Conservation (phyloP, 1,284 basidiomycete genomes). For the Salmacisia buchloeana region DNA sequence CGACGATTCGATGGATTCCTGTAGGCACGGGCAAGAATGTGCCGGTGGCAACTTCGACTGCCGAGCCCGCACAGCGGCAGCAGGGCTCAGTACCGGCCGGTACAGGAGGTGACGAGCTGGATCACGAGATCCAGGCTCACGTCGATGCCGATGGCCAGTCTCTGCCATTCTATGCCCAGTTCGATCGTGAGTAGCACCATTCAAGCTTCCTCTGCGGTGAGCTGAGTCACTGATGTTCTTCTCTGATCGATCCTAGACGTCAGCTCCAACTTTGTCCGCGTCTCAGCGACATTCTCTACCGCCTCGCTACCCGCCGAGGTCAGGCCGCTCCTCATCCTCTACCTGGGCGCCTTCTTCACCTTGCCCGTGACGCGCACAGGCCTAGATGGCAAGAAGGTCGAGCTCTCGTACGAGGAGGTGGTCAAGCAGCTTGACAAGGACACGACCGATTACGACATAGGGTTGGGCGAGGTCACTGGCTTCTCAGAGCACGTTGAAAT, state of each 20-base stretch:
- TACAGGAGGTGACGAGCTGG: slow-evolving; percentile 31
- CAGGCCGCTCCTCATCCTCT: slow-evolving; percentile 67
- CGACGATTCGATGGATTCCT: slow-evolving; percentile 88
- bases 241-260: slow-evolving; percentile 18
- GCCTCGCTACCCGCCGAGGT: slow-evolving; percentile 37
- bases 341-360: slow-evolving; percentile 80
- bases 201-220: neutral
- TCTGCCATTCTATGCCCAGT: slow-evolving; percentile 86
- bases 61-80: slow-evolving; percentile 9
- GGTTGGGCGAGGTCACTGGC: slow-evolving; percentile 63
- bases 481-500: slow-evolving; percentile 67
- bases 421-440: slow-evolving; percentile 83
- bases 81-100: slow-evolving; percentile 46
- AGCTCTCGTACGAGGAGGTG: slow-evolving; percentile 78
- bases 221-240: neutral
- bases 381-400: slow-evolving; percentile 57
- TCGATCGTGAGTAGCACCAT: slow-evolving; percentile 54
- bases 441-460: slow-evolving; percentile 78
- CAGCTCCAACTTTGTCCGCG: slow-evolving; percentile 74
- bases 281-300: slow-evolving; percentile 68
- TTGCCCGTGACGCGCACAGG: slow-evolving; percentile 70
- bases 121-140: slow-evolving; percentile 59
- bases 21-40: slow-evolving; percentile 62
- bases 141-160: slow-evolving; percentile 65
- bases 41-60: no score